Evolutionary conservation across 768 basidiomycete genomes (phyloP), one percentile per base, ranked within the genome.

Genomic region (Collybia mongolica): DNA sequence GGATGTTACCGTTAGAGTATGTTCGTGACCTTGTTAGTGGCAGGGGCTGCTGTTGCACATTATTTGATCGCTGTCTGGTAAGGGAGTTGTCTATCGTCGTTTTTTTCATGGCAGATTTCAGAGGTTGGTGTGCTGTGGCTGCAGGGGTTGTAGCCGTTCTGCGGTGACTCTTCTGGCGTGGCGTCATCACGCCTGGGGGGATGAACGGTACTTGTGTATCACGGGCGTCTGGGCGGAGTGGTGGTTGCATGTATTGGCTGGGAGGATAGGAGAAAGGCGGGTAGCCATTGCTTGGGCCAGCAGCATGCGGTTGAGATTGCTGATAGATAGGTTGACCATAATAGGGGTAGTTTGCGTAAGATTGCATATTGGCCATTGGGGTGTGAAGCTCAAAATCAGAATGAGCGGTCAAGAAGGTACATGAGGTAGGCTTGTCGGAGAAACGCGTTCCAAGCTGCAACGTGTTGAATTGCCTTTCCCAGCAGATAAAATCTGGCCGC

Each of bases 101-200:
- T 60, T 77, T 82, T 63, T 81, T 86, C 62, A 86, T 64, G 0
- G 82, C 83, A 28, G 86, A 78, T 65, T 75, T 86, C 36, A 82
- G 68, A 11, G 66, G 75, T 2, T 56, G 41, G 6, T 64, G 58
- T 29, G 60, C 38, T 8, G 57, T 43, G 15, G 63, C 54, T 19
- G 54, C 40, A 14, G 67, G 50, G 9, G 56, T 65, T 29, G 60
- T 53, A 5, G 66, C 60, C 17, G 62, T 63, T 53, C 69, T 65
- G 32, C 72, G 74, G 54, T 73, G 73, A 45, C 55, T 49, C 39
- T 65, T 64, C 9, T 66, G 53, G 22, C 67, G 69, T n/a, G 67
- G 32, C 14, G 32, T 60, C 3, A 59, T 52, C 17, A 59, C 43
- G 39, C 43, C 23, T 26, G 48, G 54, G 8, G 60, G 58, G 2